These are phyloP conservation scores for Sordariomycetes sp. DNA, from an alignment of 2,329 filamentous ascomycete species.

Conservation along the genomic window DNA sequence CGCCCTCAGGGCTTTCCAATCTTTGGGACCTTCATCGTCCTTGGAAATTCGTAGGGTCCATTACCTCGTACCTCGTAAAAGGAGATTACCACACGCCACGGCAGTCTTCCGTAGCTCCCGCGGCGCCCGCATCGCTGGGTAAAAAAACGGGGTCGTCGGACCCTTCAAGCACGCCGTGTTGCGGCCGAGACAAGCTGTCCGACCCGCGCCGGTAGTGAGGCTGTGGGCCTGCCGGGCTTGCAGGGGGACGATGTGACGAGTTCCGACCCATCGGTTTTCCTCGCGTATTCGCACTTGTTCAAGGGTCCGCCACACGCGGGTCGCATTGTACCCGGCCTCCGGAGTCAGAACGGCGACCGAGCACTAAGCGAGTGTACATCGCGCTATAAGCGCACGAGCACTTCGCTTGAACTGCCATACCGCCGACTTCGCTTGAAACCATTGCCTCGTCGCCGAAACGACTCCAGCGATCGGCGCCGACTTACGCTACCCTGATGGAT, in stretches of 20 bases:
- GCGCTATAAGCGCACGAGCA: too few relatives aligned
- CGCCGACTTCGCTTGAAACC: too few relatives aligned
- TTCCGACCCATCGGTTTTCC: neutral
- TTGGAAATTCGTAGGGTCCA: neutral
- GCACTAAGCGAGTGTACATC: too few relatives aligned
- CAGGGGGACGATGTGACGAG: neutral
- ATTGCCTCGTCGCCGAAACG: neutral
- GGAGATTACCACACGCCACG: neutral
- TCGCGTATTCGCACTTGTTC: neutral
- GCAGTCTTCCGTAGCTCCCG: neutral
- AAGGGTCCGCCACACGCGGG: neutral
- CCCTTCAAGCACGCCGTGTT: neutral
- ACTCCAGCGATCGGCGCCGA: neutral
- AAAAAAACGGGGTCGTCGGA: neutral
- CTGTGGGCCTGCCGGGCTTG: neutral
- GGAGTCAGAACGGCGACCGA: too few relatives aligned
- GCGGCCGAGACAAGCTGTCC: neutral
- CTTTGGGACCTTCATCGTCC: neutral
- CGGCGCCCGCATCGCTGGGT: neutral
- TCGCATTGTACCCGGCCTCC: neutral
- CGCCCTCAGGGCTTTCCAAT: neutral
- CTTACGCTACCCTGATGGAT: neutral
- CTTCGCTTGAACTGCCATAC: too few relatives aligned
- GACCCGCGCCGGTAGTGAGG: neutral
- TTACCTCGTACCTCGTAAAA: neutral